Conservation (phyloP, 345 rosid species). For the Citrus sinensis region DNA sequence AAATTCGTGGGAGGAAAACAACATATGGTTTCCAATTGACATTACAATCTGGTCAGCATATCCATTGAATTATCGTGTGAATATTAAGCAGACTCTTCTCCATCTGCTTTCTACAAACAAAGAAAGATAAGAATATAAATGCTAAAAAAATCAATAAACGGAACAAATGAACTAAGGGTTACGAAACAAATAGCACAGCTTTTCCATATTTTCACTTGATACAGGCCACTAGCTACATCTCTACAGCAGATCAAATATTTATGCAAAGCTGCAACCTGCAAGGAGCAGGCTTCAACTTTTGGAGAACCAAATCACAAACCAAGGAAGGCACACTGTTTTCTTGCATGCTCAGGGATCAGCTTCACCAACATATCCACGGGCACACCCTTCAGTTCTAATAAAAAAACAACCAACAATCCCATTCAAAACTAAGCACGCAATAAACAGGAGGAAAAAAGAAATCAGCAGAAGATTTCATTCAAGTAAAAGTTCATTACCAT, state of each 20-base stretch:
- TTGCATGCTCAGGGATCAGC: conserved; percentile 68
- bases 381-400: conserved; percentile 75
- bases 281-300: conserved; percentile 30
- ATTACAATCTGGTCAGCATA: conserved; percentile 14
- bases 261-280: conserved; percentile 26
- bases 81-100: conserved; percentile 3
- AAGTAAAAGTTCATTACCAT: conserved; percentile 42
- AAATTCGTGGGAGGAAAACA: background rate
- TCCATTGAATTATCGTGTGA: conserved; percentile 11
- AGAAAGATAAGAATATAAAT: background rate
- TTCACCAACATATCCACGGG: conserved; percentile 49
- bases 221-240: conserved; percentile 20
- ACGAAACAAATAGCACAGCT: conserved; percentile 9
- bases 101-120: conserved; percentile 13
- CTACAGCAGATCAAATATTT: conserved; percentile 12
- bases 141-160: conserved; percentile 4
- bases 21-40: background rate
- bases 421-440: conserved; percentile 1
- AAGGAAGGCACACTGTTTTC: conserved; percentile 48
- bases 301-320: conserved; percentile 35
- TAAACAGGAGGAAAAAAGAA: background rate
- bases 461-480: background rate
- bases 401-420: conserved; percentile 1
- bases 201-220: conserved; percentile 13
- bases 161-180: conserved; percentile 20